These are phyloP conservation scores for Suhomyces taliae DNA, from an alignment of 1,139 yeast genomes.

Conservation along the genomic window DNA sequence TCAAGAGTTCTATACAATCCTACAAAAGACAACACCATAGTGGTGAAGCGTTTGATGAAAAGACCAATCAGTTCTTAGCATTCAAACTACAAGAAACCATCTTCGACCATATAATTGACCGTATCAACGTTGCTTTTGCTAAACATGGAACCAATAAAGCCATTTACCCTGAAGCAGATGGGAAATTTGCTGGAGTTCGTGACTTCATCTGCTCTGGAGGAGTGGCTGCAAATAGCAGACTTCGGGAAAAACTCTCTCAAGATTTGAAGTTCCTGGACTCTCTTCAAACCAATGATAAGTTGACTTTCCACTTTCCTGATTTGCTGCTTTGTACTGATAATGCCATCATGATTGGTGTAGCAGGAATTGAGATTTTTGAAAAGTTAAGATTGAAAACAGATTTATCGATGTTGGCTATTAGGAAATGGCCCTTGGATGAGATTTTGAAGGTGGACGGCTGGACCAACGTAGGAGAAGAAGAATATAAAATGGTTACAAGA, in stretches of 20 bases:
- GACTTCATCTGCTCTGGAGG: constrained; percentile 90
- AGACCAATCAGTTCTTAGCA: constrained; percentile 48
- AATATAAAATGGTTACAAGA: constrained; percentile 9
- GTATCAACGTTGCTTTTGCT: constrained; percentile 54
- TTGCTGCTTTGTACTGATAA: constrained; percentile 84
- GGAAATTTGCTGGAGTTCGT: constrained; percentile 42
- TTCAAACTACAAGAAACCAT: constrained; percentile 62
- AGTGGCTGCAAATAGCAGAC: constrained; percentile 72
- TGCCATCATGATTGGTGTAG: constrained; percentile 97
- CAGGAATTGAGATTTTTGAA: constrained; percentile 86
- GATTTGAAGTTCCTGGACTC: constrained; percentile 25
- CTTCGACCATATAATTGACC: constrained; percentile 69
- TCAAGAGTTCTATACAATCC: constrained; percentile 55
- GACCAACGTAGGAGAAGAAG: constrained; percentile 27
- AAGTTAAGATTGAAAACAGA: constrained; percentile 46
- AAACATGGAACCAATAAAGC: constrained; percentile 28
- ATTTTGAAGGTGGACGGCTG: constrained; percentile 53
- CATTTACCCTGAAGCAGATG: constrained; percentile 21
- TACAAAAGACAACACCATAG: constrained; percentile 19
- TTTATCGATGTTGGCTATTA: constrained; percentile 54
- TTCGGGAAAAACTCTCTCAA: constrained; percentile 51
- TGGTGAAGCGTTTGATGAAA: constrained; percentile 18
- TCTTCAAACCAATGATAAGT: constrained; percentile 10
- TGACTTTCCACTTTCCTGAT: constrained; percentile 62
- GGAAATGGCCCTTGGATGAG: constrained; percentile 73